Evolutionary conservation across 441 rosid genomes (phyloP), one percentile per base, ranked within the genome.

Genomic region (Euphorbia neoarborescens): DNA sequence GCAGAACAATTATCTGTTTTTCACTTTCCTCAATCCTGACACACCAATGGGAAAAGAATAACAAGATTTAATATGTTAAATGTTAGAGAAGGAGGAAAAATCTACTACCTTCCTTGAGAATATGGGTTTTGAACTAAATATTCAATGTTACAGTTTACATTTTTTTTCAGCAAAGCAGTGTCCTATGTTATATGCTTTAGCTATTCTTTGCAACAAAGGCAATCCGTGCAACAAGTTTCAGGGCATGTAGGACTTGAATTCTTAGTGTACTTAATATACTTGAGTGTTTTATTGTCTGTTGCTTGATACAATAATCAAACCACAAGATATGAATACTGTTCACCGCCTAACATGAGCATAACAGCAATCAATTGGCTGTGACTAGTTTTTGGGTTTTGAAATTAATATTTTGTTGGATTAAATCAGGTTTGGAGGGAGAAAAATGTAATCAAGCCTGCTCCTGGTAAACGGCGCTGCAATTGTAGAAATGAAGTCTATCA

Each of bases 401-500:
- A 59, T 9, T 66, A 65, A 68, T 51, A 24, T 62, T 51, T 73
- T 56, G 7, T 60, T 46, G 77, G 72, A 17, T 72, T 58, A 51
- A 24, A 19, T 77, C 77, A 94, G 99, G 91, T 94, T 65, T 94
- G 99, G 97, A 86, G 99, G 83, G 99, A 92, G 79, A 94, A 94
- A 82, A 92, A 94, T 73, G 85, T 86, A 19, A 76, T 94, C 58
- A 94, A 92, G 82, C 90, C 93, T 72, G 97, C 99, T 60, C 90
- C 98, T 4, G 99, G 99, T 15, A 92, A 92, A 85, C 80, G 99
- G 75, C 84, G 83, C 44, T 94, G 99, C 73, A 92, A 94, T 81
- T 94, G 98, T 80, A 90, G 97, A 82, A 92, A 94, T 80, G 97
- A 94, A 84, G 91, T 94, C 68, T 90, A 92, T 65, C 99, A 94